Base-by-base conservation (phyloP, 2,329 filamentous ascomycete genomes). In the Gaeumannomyces tritici region DNA sequence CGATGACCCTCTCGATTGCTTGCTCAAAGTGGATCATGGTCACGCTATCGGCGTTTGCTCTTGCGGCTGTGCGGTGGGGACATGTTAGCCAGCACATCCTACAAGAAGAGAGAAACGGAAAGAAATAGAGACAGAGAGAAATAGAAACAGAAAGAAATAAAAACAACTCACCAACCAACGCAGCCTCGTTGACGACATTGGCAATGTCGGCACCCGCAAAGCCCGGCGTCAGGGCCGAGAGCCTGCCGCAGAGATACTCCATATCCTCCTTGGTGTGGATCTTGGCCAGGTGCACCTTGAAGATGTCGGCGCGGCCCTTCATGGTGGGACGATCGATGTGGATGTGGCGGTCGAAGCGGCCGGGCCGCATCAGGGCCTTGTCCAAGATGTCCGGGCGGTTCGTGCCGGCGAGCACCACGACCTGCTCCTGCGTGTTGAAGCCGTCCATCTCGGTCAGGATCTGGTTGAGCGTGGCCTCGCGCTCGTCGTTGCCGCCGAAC, bases 391-490 rank as follows among this genome's bases (percentile, higher is more conserved):
- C 95, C 13, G 92, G 89, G 77, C 95, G 85, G 78, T 99, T 99
- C 62, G 95, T 99, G 78, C 95, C 95, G 59, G 95, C 95, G 65
- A 99, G 83, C 35, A 99, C 95, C 61, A 99, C 93, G 55, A 99
- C 90, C 77, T 98, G 93, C 71, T 98, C 93, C 2, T 89, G 86
- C 9, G 93, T 98, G 76, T 97, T 97, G 86, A 98, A 98, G 63
- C 93, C 95, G 73, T 99, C 95, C 95, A 99, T 99, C 75, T 99
- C 95, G 0, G 95, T 99, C 62, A 99, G 80, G 65, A 99, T 98
- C 77, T 99, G 95, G 76, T 99, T 99, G 31, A 99, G 86, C 0
- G 95, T 99, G 59, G 90, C 91, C 77, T 99, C 95, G 65, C 95
- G 89, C 78, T 99, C 95, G 72, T 99, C 95, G 71, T 98, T 98